Evolutionary conservation across 164 flowering plant species (phyloP), one percentile per base, ranked within the genome.

Genomic region (Brasenia schreberi): DNA sequence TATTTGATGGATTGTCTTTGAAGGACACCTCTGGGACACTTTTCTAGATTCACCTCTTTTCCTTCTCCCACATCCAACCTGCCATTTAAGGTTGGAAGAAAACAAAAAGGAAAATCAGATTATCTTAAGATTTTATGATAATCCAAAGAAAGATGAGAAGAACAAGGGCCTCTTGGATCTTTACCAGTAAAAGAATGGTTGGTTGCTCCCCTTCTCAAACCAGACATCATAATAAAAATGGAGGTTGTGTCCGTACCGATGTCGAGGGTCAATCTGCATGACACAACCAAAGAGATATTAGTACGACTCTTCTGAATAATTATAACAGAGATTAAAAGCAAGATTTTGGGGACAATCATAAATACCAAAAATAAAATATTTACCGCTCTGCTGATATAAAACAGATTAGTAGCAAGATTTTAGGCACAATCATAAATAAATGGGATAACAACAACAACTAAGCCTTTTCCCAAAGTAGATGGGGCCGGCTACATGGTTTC

Each of bases 1-100:
- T 89, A 89, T 76, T 75, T 66, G 66, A 89, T 81, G 87, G 87
- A 82, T 75, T 89, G 88, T 1, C 76, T 76, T 18, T 87, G 86
- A 14, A 89, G 79, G 12, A 58, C 68, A 23, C 18, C 68, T 65
- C 88, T 81, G 0, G 85, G 71, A 60, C 96, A 89, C 9, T 60
- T 14, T 59, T 75, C 78, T 9, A 85, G 78, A 61, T 78, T 82
- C 56, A 82, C 73, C 72, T 86, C 90, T 76, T 82, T 88, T 0
- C 92, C 92, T 65, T 87, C 85, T 45, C 95, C 95, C 7, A 86
- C 63, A 71, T 88, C 95, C 84, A 88, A 71, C 95, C 95, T 88
- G 63, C 68, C 72, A 12, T 45, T 45, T 45, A 7, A 45, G 53
- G 27, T 23, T 23, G 27, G 27, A 0, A 45, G 53, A 45, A 45